Base-by-base conservation (phyloP, 345 rosid genomes). In the Geranium brycei region DNA sequence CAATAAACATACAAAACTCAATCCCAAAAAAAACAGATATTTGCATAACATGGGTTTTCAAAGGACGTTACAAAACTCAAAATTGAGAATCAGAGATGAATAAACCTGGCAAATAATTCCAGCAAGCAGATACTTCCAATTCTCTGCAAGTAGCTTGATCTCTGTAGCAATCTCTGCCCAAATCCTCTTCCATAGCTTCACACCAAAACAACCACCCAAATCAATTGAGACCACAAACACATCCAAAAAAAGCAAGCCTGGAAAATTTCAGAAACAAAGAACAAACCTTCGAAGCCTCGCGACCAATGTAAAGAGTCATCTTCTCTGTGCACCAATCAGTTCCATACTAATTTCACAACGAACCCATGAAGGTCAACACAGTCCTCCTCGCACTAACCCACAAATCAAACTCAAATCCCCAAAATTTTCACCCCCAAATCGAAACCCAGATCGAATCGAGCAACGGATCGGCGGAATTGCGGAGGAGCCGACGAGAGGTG, bases 241-340 rank as follows among this genome's bases (percentile, higher is more conserved):
- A n/a, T 3, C 28, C n/a, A 4, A 13, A 11, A 47, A 47, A 47
- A 47, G 53, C 53, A 47, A 47, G 10, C 53, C 53, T 15, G 10
- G 15, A 47, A 47, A 7, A 10, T 10, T 8, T 10, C 3, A 47
- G 53, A 47, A 47, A 47, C 3, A 47, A 61, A 23, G 19, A 68
- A 31, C 31, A 41, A n/a, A 86, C 88, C 95, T 90, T 87, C 1
- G 98, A 88, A 85, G 98, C 86, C 81, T 91, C 96, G 66, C 96
- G 97, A 71, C 95, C 85, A 79, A 92, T 85, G 86, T 87, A 92
- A 82, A 85, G 75, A 75, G 87, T 84, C 98, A 92, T 92, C 73
- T 68, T 47, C 62, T 58, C 65, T 75, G 66, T 77, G 74, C 75
- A 74, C 77, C 74, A 71, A 80, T 68, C 69, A 83, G 72, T 85